These are phyloP conservation scores for Coelastrella sp. DNA, from an alignment of 139 green algal species.

Conservation along the genomic window DNA sequence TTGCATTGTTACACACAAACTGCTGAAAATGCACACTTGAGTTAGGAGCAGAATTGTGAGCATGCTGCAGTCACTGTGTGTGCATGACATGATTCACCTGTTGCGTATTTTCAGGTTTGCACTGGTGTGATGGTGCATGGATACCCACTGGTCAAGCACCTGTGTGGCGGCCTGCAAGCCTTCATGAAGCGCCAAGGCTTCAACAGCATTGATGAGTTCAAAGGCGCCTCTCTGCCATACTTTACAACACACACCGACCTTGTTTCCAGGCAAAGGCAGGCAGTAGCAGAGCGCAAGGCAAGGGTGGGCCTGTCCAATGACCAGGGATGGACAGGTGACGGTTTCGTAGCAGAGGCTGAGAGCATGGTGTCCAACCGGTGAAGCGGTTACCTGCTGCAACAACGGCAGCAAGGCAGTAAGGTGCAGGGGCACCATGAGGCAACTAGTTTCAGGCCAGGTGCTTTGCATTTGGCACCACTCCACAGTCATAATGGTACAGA, in stretches of 20 bases:
- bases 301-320: conserved; percentile 86
- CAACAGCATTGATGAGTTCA: conserved; percentile 87
- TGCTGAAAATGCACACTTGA: too few relatives aligned
- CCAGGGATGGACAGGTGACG: conserved; percentile 93
- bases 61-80: too few relatives aligned
- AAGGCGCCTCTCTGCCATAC: conserved; percentile 85
- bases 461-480: too few relatives aligned
- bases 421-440: too few relatives aligned
- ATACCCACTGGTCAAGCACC: conserved; percentile 91
- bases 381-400: too few relatives aligned
- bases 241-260: conserved; percentile 96
- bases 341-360: conserved; percentile 81
- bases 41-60: too few relatives aligned
- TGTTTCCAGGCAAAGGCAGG: conserved; percentile 87
- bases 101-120: too few relatives aligned
- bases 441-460: too few relatives aligned
- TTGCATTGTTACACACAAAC: too few relatives aligned
- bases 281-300: conserved; percentile 80
- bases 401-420: too few relatives aligned
- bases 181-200: conserved; percentile 90
- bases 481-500: too few relatives aligned
- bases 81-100: too few relatives aligned
- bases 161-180: conserved; percentile 91
- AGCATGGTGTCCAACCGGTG: conserved; percentile 84
- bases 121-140: conserved; percentile 98